Percentiles rank a stretch among this genome's conserved stretches.
Evolutionary conservation across 768 basidiomycete genomes (phyloP).

Genomic region (Hemileccinum rubropunctum): DNA sequence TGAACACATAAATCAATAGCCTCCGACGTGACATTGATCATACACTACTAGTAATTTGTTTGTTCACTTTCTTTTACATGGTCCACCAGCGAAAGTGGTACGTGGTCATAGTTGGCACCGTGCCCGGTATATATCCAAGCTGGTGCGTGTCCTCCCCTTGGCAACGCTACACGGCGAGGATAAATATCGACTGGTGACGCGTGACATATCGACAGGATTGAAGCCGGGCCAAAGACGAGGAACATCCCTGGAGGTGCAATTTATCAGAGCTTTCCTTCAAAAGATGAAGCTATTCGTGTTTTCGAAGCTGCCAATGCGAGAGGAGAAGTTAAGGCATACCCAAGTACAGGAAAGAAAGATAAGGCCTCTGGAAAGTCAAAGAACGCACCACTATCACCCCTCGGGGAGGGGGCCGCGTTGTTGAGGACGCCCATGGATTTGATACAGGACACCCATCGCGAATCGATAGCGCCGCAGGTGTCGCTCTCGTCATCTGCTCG

Average conservation of each 20-base stretch:
- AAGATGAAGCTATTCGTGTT: conserved; percentile 40
- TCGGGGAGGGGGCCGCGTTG: conserved; percentile 14
- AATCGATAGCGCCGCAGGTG: neutral
- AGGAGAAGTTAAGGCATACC: conserved; percentile 27
- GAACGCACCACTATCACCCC: conserved; percentile 15
- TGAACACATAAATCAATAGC: conserved; percentile 20
- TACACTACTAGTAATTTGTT: neutral
- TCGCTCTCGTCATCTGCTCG: neutral
- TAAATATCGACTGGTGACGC: conserved; percentile 21
- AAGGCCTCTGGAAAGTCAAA: neutral
- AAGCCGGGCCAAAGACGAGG: conserved; percentile 42
- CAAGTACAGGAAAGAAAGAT: neutral
- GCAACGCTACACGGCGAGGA: conserved; percentile 20
- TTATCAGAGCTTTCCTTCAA: conserved; percentile 41
- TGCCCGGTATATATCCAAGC: conserved; percentile 30
- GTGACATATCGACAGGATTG: conserved; percentile 37
- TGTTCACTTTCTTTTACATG: conserved; percentile 4
- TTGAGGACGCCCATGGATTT: conserved; percentile 11
- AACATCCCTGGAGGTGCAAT: conserved; percentile 41
- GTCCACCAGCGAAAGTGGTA: conserved; percentile 25
- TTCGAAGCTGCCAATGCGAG: conserved; percentile 29
- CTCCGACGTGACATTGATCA: conserved; percentile 22
- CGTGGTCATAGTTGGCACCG: conserved; percentile 27
- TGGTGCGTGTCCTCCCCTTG: conserved; percentile 16
- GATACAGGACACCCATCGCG: neutral